Evolutionary conservation across 805 yeast genomes (phyloP).

Genomic region (Lipomyces orientalis): DNA sequence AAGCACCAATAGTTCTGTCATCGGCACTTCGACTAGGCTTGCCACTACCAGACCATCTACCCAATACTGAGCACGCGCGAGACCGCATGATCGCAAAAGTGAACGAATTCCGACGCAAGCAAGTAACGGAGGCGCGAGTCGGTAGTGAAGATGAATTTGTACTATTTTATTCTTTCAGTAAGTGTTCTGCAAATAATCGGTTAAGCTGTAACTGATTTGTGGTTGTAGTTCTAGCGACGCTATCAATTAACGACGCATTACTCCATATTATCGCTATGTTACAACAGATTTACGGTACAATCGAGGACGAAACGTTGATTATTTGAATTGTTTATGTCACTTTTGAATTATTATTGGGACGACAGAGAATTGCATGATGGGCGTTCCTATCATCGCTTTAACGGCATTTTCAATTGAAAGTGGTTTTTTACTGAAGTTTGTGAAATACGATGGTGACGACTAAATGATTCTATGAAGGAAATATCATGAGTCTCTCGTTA

Average conservation of each 20-base stretch:
- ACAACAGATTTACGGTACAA: slow-evolving; percentile 66
- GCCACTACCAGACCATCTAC: slow-evolving; percentile 78
- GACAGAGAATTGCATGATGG: background rate
- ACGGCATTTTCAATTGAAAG: too few species aligned
- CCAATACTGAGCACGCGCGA: slow-evolving; percentile 75
- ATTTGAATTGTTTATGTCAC: slow-evolving; percentile 42
- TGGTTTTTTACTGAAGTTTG: too few species aligned
- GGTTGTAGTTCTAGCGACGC: slow-evolving; percentile 60
- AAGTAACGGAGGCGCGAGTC: slow-evolving; percentile 42
- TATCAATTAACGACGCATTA: slow-evolving; percentile 68
- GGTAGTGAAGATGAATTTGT: slow-evolving; percentile 76
- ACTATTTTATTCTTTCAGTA: slow-evolving; percentile 68
- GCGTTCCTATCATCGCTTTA: background rate
- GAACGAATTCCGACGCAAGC: slow-evolving; percentile 58
- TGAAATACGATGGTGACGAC: too few species aligned
- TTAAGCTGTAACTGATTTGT: background rate
- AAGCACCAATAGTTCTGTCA: slow-evolving; percentile 58
- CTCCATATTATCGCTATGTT: slow-evolving; percentile 61
- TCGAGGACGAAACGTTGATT: slow-evolving; percentile 66
- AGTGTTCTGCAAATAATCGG: background rate
- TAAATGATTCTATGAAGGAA: too few species aligned
- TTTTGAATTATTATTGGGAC: background rate
- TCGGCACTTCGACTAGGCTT: slow-evolving; percentile 76
- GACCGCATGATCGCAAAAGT: slow-evolving; percentile 71
- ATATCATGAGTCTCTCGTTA: too few species aligned